These are phyloP conservation scores for Suillus cothurnatus DNA, from an alignment of 768 basidiomycete species.

Conservation along the genomic window DNA sequence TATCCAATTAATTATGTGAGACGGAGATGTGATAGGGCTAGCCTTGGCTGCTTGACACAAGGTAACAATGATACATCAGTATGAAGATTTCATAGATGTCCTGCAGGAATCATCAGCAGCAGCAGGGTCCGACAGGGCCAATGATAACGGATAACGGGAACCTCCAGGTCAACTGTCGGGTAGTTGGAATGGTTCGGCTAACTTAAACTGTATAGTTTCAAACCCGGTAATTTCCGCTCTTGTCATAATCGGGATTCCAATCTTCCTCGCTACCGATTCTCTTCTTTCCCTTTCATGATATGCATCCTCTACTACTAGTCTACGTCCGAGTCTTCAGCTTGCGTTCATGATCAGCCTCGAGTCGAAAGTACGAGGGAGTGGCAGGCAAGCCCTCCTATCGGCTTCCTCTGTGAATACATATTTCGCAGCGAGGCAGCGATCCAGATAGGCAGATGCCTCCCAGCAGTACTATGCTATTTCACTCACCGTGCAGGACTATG, in stretches of 20 bases:
- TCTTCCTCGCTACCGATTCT: neutral
- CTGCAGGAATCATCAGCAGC: neutral
- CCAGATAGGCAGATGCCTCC: conserved; percentile 15
- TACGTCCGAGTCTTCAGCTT: neutral
- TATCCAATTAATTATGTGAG: neutral
- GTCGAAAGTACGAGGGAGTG: conserved; percentile 17
- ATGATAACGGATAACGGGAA: neutral
- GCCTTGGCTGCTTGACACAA: neutral
- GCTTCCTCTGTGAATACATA: conserved; percentile 8
- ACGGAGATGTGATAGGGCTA: neutral
- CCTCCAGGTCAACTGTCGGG: too few species aligned
- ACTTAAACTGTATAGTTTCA: neutral
- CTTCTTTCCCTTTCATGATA: conserved; percentile 4
- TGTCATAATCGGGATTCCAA: neutral
- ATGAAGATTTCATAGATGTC: neutral
- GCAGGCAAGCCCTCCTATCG: conserved; percentile 8
- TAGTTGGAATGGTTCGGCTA: neutral
- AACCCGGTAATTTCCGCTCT: neutral
- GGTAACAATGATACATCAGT: neutral
- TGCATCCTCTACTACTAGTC: neutral
- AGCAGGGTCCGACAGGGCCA: neutral
- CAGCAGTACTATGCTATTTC: neutral
- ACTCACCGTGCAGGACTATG: conserved; percentile 6
- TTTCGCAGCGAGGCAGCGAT: conserved; percentile 9
- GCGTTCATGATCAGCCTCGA: conserved; percentile 12